Evolutionary conservation across 495 filamentous ascomycete genomes (phyloP).

Genomic region (Haplographium delicatum): DNA sequence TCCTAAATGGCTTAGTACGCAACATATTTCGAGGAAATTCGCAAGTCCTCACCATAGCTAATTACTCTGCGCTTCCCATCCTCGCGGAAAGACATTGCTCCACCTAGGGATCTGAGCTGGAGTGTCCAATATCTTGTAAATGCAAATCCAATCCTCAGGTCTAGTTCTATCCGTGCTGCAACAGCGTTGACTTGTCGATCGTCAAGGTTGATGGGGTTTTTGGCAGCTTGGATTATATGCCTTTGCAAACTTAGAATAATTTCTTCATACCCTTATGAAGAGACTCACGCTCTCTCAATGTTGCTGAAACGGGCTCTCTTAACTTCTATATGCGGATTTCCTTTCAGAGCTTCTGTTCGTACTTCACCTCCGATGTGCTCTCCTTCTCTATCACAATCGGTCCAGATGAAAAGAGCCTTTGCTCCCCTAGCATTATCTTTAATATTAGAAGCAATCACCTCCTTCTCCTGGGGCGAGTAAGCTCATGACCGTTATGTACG

Average conservation of each 20-base stretch:
- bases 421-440: slow-evolving; percentile 63
- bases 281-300: slow-evolving; percentile 78
- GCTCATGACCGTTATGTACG: background rate
- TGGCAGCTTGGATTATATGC: slow-evolving; percentile 83
- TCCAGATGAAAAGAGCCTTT: slow-evolving; percentile 87
- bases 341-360: slow-evolving; percentile 67
- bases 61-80: slow-evolving; percentile 51
- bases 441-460: slow-evolving; percentile 80
- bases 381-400: slow-evolving; percentile 96
- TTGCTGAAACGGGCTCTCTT: slow-evolving; percentile 92
- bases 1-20: slow-evolving; percentile 40
- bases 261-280: slow-evolving; percentile 1
- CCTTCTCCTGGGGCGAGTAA: slow-evolving; percentile 57
- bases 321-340: slow-evolving; percentile 68
- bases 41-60: slow-evolving; percentile 72
- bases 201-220: slow-evolving; percentile 69
- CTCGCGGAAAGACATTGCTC: slow-evolving; percentile 34
- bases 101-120: slow-evolving; percentile 62
- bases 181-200: slow-evolving; percentile 86
- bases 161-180: slow-evolving; percentile 82
- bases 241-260: slow-evolving; percentile 29
- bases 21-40: background rate
- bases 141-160: slow-evolving; percentile 82
- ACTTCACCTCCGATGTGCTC: slow-evolving; percentile 97
- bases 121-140: slow-evolving; percentile 88